Percentiles rank a stretch among this genome's conserved stretches.
These are phyloP conservation scores for Peronospora destructor DNA, from an alignment of 352 stramenopile species.

Conservation along the genomic window DNA sequence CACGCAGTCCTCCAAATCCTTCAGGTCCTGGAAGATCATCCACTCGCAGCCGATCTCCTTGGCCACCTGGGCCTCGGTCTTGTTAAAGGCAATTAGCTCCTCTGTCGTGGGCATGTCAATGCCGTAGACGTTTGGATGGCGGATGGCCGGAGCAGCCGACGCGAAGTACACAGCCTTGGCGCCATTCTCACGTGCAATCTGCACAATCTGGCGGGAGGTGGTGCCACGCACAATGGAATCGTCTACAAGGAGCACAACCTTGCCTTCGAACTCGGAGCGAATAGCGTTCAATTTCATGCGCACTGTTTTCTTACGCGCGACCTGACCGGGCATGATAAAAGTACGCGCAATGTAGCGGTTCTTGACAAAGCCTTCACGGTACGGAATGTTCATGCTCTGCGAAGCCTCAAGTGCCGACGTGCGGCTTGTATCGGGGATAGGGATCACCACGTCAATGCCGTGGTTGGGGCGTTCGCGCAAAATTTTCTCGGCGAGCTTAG, in stretches of 20 bases:
- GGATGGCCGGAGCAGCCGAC: constrained; percentile 94
- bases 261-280: constrained; percentile 85
- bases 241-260: constrained; percentile 97
- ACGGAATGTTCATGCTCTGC: constrained; percentile 84
- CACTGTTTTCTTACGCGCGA: constrained; percentile 93
- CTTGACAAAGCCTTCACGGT: constrained; percentile 98
- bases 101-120: constrained; percentile 98
- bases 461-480: constrained; percentile 87
- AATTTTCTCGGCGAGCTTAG: constrained; percentile 96
- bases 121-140: constrained; percentile 99
- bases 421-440: constrained; percentile 97
- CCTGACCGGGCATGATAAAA: constrained; percentile 99
- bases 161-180: constrained; percentile 95
- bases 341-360: constrained; percentile 99
- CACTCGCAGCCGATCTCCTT: constrained; percentile 92
- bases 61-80: constrained; percentile 91
- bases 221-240: constrained; percentile 99
- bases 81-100: constrained; percentile 96
- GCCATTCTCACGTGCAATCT: constrained; percentile 97
- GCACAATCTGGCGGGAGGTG: constrained; percentile 96
- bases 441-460: constrained; percentile 97
- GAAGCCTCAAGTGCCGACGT: constrained; percentile 92
- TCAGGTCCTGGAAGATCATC: constrained; percentile 90
- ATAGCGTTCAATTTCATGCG: constrained; percentile 99
- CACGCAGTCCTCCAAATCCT: constrained; percentile 89